Conservation (phyloP, 768 basidiomycete species). For the Agrocybe pediades region DNA sequence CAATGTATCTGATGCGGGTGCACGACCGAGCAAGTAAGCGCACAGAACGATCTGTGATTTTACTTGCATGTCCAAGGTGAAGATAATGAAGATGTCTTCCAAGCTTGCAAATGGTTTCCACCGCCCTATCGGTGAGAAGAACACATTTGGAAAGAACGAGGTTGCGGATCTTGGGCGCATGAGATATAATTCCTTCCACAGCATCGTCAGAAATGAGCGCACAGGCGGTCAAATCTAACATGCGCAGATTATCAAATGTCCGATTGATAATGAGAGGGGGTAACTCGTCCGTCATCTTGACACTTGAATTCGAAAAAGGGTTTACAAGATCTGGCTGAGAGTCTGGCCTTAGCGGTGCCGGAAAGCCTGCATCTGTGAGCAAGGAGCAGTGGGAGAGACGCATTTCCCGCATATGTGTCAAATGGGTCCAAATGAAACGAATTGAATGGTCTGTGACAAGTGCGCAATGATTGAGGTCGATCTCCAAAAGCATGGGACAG, state of each 20-base stretch:
- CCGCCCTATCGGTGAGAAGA: constrained; percentile 75
- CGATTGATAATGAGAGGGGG: constrained; percentile 69
- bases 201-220: constrained; percentile 79
- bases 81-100: constrained; percentile 95
- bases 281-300: constrained; percentile 41
- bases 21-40: constrained; percentile 82
- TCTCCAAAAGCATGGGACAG: constrained; percentile 88
- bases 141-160: constrained; percentile 86
- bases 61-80: constrained; percentile 89
- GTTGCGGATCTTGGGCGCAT: constrained; percentile 83
- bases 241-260: constrained; percentile 82
- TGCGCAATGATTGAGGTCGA: constrained; percentile 88
- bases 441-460: constrained; percentile 75
- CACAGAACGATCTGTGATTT: constrained; percentile 90
- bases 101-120: constrained; percentile 82
- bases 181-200: constrained; percentile 78
- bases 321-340: constrained; percentile 36
- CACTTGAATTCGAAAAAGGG: constrained; percentile 41
- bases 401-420: constrained; percentile 87
- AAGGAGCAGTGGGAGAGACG: constrained; percentile 77
- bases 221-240: constrained; percentile 92
- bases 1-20: constrained; percentile 90
- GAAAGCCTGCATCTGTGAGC: constrained; percentile 86
- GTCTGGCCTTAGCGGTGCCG: constrained; percentile 57
- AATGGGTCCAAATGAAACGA: constrained; percentile 82